These are phyloP conservation scores for Salix caprea DNA, from an alignment of 345 rosid genomes.

Conservation along the genomic window DNA sequence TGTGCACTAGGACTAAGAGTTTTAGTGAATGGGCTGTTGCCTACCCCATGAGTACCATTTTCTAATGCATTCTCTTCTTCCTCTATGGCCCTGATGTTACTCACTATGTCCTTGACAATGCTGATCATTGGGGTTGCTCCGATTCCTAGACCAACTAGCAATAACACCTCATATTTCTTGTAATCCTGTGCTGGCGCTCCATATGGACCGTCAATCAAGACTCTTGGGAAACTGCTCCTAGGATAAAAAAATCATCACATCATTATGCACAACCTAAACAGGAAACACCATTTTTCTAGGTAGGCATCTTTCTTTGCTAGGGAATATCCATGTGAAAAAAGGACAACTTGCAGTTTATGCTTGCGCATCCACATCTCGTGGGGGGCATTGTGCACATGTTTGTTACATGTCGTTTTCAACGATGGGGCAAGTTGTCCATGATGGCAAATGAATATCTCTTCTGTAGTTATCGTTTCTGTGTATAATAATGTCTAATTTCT, in stretches of 20 bases:
- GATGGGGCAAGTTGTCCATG: neutral
- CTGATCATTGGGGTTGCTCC: conserved; percentile 95
- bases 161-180: conserved; percentile 65
- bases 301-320: neutral
- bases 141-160: conserved; percentile 73
- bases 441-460: neutral
- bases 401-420: conserved; percentile 4
- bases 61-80: conserved; percentile 42
- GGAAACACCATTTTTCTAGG: neutral
- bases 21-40: conserved; percentile 3
- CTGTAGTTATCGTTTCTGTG: neutral
- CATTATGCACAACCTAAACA: neutral
- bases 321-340: neutral
- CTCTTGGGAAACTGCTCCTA: conserved; percentile 57
- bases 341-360: no score
- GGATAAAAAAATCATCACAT: neutral
- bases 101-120: conserved; percentile 72
- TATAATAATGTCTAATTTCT: no score
- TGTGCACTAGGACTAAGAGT: conserved; percentile 28
- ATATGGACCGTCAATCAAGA: conserved; percentile 74
- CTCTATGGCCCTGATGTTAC: conserved; percentile 49
- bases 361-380: neutral
- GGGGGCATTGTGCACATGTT: neutral
- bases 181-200: conserved; percentile 93
- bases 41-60: conserved; percentile 20